A percentile compares a stretch with the other conserved stretches of the same genome.
phyloP scores from a whole-genome alignment of 2,329 filamentous ascomycete species.

The Fonsecaea monophora region DNA sequence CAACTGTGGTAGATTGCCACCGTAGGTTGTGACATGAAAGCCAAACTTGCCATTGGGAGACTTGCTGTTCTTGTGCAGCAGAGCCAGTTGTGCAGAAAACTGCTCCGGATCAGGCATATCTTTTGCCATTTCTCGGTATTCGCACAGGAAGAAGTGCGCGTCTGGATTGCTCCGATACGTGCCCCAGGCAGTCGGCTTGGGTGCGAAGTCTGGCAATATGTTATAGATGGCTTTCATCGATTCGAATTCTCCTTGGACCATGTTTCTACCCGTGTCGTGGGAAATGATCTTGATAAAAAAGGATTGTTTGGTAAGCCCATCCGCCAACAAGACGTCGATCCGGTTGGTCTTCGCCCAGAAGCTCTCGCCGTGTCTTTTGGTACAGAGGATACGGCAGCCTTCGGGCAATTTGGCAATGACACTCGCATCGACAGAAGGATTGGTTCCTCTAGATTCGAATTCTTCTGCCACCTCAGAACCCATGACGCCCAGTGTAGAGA shows the following conservation, averaged over 20 bases:
- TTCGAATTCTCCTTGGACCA: slow-evolving; percentile 45
- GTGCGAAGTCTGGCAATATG: slow-evolving; percentile 41
- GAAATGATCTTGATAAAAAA: slow-evolving; percentile 27
- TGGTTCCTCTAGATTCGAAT: not conserved
- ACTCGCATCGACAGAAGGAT: not conserved
- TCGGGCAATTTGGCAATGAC: slow-evolving; percentile 3
- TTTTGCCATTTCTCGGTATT: slow-evolving; percentile 44
- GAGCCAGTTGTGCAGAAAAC: slow-evolving; percentile 40
- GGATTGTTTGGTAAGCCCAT: slow-evolving; percentile 4
- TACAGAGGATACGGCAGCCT: not conserved
- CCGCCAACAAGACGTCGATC: slow-evolving; percentile 10
- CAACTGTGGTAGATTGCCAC: slow-evolving; percentile 41
- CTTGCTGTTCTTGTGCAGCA: slow-evolving; percentile 44
- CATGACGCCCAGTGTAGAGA: not conserved
- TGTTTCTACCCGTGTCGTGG: slow-evolving; percentile 12
- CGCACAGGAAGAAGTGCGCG: slow-evolving; percentile 44
- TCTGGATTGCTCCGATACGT: slow-evolving; percentile 34
- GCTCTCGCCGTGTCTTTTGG: slow-evolving; percentile 3
- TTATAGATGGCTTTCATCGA: slow-evolving; percentile 44
- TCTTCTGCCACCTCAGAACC: not conserved
- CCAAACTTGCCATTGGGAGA: slow-evolving; percentile 49
- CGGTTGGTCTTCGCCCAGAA: slow-evolving; percentile 9
- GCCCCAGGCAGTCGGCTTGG: slow-evolving; percentile 43
- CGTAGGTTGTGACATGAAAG: slow-evolving; percentile 47
- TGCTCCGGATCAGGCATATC: slow-evolving; percentile 39